phyloP scores from a whole-genome alignment of 257 asterid genomes.

The Ballota nigra region DNA sequence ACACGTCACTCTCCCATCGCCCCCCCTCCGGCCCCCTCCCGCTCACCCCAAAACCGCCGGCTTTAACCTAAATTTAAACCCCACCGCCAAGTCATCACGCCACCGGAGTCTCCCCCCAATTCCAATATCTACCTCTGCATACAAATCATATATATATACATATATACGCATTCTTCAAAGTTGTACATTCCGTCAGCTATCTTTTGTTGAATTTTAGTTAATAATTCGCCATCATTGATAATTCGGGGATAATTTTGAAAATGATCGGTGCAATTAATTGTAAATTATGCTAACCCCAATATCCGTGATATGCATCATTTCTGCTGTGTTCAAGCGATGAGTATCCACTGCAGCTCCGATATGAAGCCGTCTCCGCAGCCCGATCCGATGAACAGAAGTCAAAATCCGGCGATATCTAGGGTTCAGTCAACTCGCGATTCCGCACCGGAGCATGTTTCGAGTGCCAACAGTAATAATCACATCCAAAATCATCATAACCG shows the following conservation, averaged over 20 bases:
- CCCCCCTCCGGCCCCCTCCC: not conserved
- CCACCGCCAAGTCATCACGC: conserved; percentile 34
- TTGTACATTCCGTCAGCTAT: not conserved
- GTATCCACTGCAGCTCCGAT: conserved; percentile 34
- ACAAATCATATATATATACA: not conserved
- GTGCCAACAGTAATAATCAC: conserved; percentile 22
- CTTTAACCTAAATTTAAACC: conserved; percentile 32
- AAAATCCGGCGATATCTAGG: conserved; percentile 33
- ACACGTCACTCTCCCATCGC: conserved; percentile 32
- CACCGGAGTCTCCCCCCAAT: conserved; percentile 28
- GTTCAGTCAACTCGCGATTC: conserved; percentile 36
- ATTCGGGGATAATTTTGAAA: not conserved
- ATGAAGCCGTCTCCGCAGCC: conserved; percentile 27
- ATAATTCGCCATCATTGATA: not conserved
- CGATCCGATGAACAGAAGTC: conserved; percentile 29
- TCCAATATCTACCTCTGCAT: conserved; percentile 1
- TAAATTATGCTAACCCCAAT: conserved; percentile 22
- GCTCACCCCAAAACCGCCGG: conserved; percentile 26
- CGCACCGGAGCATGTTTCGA: conserved; percentile 16
- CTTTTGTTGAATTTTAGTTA: not conserved
- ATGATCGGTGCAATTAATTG: conserved; percentile 16
- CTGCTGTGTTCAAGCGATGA: conserved; percentile 39
- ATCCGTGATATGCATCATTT: conserved; percentile 42
- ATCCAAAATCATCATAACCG: conserved; percentile 33
- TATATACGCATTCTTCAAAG: not conserved